Evolutionary conservation across 2,329 filamentous ascomycete species (phyloP), one percentile per base, ranked within the genome.

Genomic region (Colletotrichum kahawae): DNA sequence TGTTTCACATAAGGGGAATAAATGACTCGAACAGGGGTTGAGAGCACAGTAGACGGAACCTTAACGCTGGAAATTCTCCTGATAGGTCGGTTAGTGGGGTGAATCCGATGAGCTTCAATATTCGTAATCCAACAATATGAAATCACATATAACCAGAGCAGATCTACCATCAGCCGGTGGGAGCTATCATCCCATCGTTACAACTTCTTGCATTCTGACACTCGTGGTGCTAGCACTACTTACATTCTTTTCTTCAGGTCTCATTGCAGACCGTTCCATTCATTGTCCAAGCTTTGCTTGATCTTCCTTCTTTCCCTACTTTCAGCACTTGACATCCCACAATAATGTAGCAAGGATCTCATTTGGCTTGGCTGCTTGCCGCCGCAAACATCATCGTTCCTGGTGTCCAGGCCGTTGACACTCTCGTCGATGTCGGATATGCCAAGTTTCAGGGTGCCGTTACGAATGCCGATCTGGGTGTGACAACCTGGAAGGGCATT

Each of bases 401-500:
- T 3, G 33, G 57, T 13, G 75, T 51, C 14, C 70, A 29, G 69
- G 81, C 79, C 38, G 81, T 82, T 27, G 67, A 76, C 56, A 77
- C 81, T 18, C 71, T 86, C 4, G 91, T 95, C 16, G 87, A 94
- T 76, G 86, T 96, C 27, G 88, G 88, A 4, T 96, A 95, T 80
- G 89, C 92, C 34, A 89, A 87, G 31, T 95, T 95, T 80, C 82
- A 87, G 65, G 94, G 94, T 16, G 64, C 68, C 31, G 75, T 75
- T 0, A 71, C 73, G 4, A 60, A 72, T 10, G 83, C 85, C 5
- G 80, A 85, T 2, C 84, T 89, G 2, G 93, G 92, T 1, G 85
- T 95, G 63, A 91, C 90, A 4, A 88, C 93, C 82, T 96, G 93
- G 93, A 88, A 95, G 9, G 94, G 94, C 2, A 91, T 97, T 77